Conservation (phyloP, 2,329 filamentous ascomycete species). For the Talaromyces islandicus region DNA sequence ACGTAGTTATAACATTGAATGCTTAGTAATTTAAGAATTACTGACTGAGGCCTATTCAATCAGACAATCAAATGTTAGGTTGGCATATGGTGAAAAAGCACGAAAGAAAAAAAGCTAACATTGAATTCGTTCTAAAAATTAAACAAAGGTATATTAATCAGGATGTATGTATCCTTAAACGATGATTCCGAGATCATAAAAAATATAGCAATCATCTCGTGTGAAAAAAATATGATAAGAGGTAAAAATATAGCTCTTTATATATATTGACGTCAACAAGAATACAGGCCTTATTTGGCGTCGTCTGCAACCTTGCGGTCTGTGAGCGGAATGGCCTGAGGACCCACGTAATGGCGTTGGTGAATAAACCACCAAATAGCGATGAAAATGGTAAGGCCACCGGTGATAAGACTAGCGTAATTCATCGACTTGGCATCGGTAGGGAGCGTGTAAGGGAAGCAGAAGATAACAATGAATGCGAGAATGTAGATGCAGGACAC, state of each 20-base stretch:
- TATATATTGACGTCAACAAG: background rate
- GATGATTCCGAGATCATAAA: background rate
- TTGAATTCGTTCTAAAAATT: background rate
- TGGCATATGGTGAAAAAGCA: background rate
- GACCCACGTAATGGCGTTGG: slow-evolving; percentile 28
- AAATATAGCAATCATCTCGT: background rate
- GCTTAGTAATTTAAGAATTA: too few species aligned
- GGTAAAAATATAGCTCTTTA: background rate
- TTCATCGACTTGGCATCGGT: slow-evolving; percentile 47
- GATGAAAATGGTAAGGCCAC: slow-evolving; percentile 47
- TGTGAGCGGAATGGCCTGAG: slow-evolving; percentile 28
- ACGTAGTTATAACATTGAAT: too few species aligned
- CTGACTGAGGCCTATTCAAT: background rate
- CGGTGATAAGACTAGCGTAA: slow-evolving; percentile 48
- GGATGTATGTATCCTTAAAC: background rate
- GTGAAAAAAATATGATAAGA: background rate
- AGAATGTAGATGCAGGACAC: slow-evolving; percentile 49
- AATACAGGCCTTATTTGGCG: slow-evolving; percentile 18
- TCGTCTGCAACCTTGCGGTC: slow-evolving; percentile 27
- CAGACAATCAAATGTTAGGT: background rate
- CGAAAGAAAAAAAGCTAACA: background rate
- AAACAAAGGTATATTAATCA: background rate
- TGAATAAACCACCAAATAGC: slow-evolving; percentile 40
- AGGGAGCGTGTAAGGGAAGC: slow-evolving; percentile 49
- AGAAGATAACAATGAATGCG: slow-evolving; percentile 55